Base-by-base conservation (phyloP, 768 basidiomycete species). In the Termitomyces sp. region DNA sequence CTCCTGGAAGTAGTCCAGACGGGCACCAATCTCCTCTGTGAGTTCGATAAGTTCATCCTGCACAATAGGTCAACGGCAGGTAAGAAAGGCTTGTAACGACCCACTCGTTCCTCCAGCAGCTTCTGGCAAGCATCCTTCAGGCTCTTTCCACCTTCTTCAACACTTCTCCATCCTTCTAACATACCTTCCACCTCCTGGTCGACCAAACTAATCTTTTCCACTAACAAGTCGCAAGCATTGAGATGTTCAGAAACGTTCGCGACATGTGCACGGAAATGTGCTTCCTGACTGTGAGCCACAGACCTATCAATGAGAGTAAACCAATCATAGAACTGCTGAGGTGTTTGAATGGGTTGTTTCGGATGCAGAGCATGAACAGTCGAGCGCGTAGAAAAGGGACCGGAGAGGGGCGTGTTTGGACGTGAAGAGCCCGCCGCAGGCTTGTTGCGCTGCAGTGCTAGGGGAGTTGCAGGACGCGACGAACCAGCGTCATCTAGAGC, bases 301-400 rank as follows among this genome's bases (percentile, higher is more conserved):
- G 90, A 89, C 16, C 89, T 81, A 63, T 97, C 95, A 55, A 99
- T 86, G 43, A 90, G 79, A 4, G 92, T 80, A 71, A 95, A 96
- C 89, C 95, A 97, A 74, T 98, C 96, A 69, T 95, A 93, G 73
- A 99, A 96, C 64, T 98, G 94, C 66, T 98, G 93, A 1, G 95
- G 89, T 0, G 94, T 96, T 62, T 89, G 83, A 41, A 98, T 87
- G 5, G 91, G 88, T 43, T 85, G 82, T 52, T 81, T 83, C 2
- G 92, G 90, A 67, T 90, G 88, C 16, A 93, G 74, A 0, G 86
- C 79, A 67, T 89, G 84, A 8, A 73, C 50, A 20, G 53, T 33
- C 16, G 63, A 55, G 10, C 66, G 64, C 23, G 59, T 14, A 7
- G 65, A 58, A 12, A 41, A 20, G 10, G 65, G 59, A 23, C 51